Evolutionary conservation across 1,139 yeast genomes (phyloP).

Genomic region (Suhomyces bolitotheri): DNA sequence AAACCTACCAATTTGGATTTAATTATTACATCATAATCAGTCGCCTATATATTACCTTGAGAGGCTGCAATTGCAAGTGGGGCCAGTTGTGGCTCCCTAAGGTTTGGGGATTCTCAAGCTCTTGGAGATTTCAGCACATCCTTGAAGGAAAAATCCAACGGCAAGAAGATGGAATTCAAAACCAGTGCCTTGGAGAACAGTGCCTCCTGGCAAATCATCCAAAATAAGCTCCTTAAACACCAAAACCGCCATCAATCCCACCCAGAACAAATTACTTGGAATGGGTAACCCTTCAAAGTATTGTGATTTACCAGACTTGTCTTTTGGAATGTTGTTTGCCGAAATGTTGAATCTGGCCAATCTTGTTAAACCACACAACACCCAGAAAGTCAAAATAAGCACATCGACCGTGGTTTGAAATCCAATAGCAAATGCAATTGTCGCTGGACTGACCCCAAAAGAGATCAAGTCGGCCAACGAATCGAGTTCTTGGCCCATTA

Average conservation of each 20-base stretch:
- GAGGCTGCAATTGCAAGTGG: too few species aligned
- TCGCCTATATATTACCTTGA: too few species aligned
- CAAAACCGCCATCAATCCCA: constrained; percentile 66
- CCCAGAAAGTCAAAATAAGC: constrained; percentile 76
- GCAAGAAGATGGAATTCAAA: constrained; percentile 76
- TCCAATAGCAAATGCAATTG: constrained; percentile 89
- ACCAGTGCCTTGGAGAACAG: constrained; percentile 50
- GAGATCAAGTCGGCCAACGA: constrained; percentile 92
- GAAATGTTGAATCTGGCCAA: constrained; percentile 95
- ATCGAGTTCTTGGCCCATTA: constrained; percentile 97
- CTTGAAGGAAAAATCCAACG: constrained; percentile 68
- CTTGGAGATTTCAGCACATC: constrained; percentile 90
- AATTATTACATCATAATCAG: too few species aligned
- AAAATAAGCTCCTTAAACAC: constrained; percentile 52
- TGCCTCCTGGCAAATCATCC: constrained; percentile 66
- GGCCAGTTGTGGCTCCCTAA: too few species aligned
- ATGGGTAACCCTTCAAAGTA: constrained; percentile 94
- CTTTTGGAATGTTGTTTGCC: constrained; percentile 89
- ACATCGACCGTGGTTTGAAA: constrained; percentile 82
- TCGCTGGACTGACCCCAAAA: constrained; percentile 91
- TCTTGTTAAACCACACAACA: constrained; percentile 89
- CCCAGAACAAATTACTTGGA: constrained; percentile 81
- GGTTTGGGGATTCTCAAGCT: constrained; percentile 89
- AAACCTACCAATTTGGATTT: too few species aligned
- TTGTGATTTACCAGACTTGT: constrained; percentile 74